Base-by-base conservation (phyloP, 2,329 filamentous ascomycete species). In the Ophiocordyceps polyrhachis-furcata region DNA sequence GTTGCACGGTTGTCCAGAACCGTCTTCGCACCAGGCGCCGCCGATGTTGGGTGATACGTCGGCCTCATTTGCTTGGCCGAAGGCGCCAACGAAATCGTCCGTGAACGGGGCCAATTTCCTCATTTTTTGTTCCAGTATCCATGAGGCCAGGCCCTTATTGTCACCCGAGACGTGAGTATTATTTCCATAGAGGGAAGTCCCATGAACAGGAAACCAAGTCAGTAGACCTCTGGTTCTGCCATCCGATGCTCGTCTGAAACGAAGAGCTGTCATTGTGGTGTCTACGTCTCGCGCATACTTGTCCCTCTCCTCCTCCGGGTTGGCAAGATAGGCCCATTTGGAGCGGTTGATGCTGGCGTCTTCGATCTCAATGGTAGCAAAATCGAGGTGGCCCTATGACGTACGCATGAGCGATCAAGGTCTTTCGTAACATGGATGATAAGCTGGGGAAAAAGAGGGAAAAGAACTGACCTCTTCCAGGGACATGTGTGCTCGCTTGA, bases 131-230 rank as follows among this genome's bases (percentile, higher is more conserved):
- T 96, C 89, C 44, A 94, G 80, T 12, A 94, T 66, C 56, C 81
- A 82, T 0, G 88, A 83, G 2, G 88, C 88, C 7, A 94, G 84
- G 14, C 89, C 89, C 64, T 96, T 96, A 66, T 96, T 96, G 60
- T 96, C 89, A 17, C 85, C 89, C 3, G 86, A 79, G 44, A 91
- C 75, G 13, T 94, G 70, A 0, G 87, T 95, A 62, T 94, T 94
- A 63, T 95, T 95, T 46, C 83, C 81, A 23, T 88, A 76, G 61
- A 95, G 75, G 1, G 86, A 93, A 0, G 89, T 95, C 41, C 88
- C 88, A 58, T 96, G 89, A 0, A 87, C 83, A 2, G 89, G 77
- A 58, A 89, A 94, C 84, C 88, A 96, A 13, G 85, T 91, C 46
- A 96, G 63, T 1, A 93, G 67, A 14, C 85, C 88, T 40, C 85